Conservation (phyloP, 768 basidiomycete genomes). For the Termitomyces titanicus region DNA sequence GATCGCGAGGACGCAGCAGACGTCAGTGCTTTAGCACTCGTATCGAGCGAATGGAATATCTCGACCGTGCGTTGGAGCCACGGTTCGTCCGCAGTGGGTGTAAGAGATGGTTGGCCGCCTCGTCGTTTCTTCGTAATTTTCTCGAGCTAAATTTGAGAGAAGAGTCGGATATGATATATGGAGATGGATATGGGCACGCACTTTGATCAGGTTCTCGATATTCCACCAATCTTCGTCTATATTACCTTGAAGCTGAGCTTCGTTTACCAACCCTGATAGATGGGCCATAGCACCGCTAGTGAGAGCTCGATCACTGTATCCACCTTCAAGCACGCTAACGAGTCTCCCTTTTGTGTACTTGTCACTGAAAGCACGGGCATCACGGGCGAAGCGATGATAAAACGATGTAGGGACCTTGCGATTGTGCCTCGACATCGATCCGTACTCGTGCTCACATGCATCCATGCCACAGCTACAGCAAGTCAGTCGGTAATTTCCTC, state of each 20-base stretch:
- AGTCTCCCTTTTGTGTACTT: constrained; percentile 63
- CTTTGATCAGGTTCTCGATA: constrained; percentile 54
- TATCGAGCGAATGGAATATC: constrained; percentile 44
- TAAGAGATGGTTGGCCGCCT: constrained; percentile 42
- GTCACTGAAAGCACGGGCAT: constrained; percentile 64
- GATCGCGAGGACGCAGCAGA: constrained; percentile 1
- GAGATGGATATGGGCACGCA: constrained; percentile 23
- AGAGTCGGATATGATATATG: not conserved
- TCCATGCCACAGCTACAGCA: constrained; percentile 85
- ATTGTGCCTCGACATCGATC: constrained; percentile 87
- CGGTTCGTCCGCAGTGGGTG: constrained; percentile 30
- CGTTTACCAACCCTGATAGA: constrained; percentile 59
- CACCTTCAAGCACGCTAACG: constrained; percentile 91
- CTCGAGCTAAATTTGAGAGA: constrained; percentile 46
- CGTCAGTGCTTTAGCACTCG: constrained; percentile 6
- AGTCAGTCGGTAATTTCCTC: too few species aligned
- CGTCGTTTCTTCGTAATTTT: constrained; percentile 59
- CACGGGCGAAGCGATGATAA: constrained; percentile 78
- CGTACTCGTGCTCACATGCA: constrained; percentile 87
- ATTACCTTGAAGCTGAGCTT: constrained; percentile 22
- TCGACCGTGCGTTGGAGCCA: constrained; percentile 61
- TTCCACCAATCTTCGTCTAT: constrained; percentile 66
- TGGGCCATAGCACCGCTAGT: constrained; percentile 83
- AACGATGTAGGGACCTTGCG: constrained; percentile 88
- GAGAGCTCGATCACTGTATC: constrained; percentile 89